Evolutionary conservation across 2,329 filamentous ascomycete species (phyloP), one percentile per base, ranked within the genome.

Genomic region (Aspergillus versicolor): DNA sequence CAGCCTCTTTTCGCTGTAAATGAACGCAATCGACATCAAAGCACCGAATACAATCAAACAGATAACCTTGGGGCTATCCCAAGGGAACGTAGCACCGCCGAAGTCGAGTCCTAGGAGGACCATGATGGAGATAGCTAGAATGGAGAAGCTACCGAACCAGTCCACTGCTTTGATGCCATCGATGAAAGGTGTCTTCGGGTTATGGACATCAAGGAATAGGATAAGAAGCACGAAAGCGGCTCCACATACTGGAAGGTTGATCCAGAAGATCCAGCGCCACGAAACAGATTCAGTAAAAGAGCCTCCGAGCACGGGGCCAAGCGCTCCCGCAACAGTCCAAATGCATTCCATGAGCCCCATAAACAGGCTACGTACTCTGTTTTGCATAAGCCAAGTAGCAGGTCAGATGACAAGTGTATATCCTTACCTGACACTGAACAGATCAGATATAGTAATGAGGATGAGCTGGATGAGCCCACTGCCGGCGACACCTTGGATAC

Each of bases 1-100:
- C 8, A 90, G 66, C 52, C 81, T 81, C 70, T 81, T 83, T 71
- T 92, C 88, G 62, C 83, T 83, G 60, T 85, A 72, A 42, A 88
- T 67, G 65, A 91, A 84, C 0, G 79, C 68, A 32, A 77, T 68
- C 4, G 77, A 75, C 73, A 81, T 79, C 3, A 79, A 50, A 7
- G 69, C 65, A 0, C 82, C 82, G 45, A 84, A 78, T 0, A 84
- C 73, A 11, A 85, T 77, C 5, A 85, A 67, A 41, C 79, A 81
- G 43, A 85, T 82, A 11, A 85, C 80, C 52, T 81, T 83, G 0
- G 80, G 71, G 1, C 79, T 82, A 57, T 72, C 72, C 83, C 82
- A 85, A 0, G 82, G 75, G 51, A 81, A 82, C 0, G 77, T 72
- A 3, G 74, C 75, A 17, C 82, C 82, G 5, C 82, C 82, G 55